Evolutionary conservation across 805 yeast genomes (phyloP).

Genomic region (Peterozyma toletana): DNA sequence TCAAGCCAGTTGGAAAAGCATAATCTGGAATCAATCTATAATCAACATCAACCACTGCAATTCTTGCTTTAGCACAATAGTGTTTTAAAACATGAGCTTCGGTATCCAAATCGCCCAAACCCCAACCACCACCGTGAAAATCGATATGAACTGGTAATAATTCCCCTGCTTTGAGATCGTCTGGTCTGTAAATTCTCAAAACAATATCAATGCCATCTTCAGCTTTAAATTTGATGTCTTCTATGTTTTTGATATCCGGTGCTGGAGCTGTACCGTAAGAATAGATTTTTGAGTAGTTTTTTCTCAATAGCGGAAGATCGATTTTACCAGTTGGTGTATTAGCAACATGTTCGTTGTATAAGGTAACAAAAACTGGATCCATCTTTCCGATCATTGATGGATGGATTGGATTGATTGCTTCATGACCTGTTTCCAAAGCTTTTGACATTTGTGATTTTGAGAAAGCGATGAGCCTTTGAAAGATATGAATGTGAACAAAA

Average conservation of each 20-base stretch:
- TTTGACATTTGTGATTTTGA: too few relatives aligned
- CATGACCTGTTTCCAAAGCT: constrained; percentile 9
- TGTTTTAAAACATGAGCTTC: constrained; percentile 21
- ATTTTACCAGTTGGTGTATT: constrained; percentile 14
- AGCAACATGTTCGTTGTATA: constrained; percentile 19
- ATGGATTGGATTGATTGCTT: constrained; percentile 13
- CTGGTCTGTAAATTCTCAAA: constrained; percentile 22
- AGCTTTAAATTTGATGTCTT: constrained; percentile 13
- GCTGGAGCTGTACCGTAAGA: constrained; percentile 20
- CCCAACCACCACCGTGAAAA: constrained; percentile 29
- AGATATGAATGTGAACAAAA: neutral
- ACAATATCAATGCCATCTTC: constrained; percentile 15
- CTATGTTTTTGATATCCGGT: constrained; percentile 13
- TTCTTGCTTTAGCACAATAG: constrained; percentile 15
- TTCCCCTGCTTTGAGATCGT: constrained; percentile 12
- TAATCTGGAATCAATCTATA: constrained; percentile 23
- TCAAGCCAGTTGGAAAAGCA: constrained; percentile 19
- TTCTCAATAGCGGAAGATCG: constrained; percentile 16
- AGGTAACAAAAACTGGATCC: constrained; percentile 17
- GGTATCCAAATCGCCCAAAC: constrained; percentile 22
- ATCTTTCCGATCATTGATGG: constrained; percentile 14
- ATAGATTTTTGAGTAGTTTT: constrained; percentile 17
- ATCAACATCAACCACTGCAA: constrained; percentile 24
- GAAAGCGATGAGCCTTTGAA: neutral
- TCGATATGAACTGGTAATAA: constrained; percentile 23